Evolutionary conservation across 192 early-diverging fungal genomes (phyloP).

Genomic region (Glomus cerebriforme): DNA sequence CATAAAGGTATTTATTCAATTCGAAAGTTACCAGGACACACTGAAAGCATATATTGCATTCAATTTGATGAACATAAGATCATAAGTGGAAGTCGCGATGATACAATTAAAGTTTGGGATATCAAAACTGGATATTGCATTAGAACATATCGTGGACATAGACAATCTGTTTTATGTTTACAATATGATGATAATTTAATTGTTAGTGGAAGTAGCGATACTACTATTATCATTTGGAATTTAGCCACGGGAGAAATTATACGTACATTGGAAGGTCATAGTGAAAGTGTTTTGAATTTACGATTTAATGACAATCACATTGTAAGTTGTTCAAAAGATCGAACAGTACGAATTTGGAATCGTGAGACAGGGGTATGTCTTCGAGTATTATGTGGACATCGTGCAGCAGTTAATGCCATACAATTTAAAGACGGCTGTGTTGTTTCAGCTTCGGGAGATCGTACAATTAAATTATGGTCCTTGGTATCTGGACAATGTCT

Average conservation of each 20-base stretch:
- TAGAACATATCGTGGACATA: slow-evolving; percentile 69
- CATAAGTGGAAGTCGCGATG: slow-evolving; percentile 72
- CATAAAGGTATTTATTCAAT: slow-evolving; percentile 56
- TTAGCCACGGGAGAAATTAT: slow-evolving; percentile 53
- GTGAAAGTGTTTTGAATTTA: slow-evolving; percentile 73
- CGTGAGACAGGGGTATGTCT: slow-evolving; percentile 58
- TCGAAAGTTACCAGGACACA: slow-evolving; percentile 71
- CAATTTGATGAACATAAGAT: slow-evolving; percentile 74
- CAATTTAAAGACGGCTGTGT: slow-evolving; percentile 60
- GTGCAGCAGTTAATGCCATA: slow-evolving; percentile 84
- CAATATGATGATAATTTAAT: slow-evolving; percentile 72
- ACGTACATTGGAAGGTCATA: slow-evolving; percentile 54
- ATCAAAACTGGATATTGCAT: slow-evolving; percentile 55
- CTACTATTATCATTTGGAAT: slow-evolving; percentile 72
- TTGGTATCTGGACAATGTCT: slow-evolving; percentile 67
- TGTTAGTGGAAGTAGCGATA: slow-evolving; percentile 72
- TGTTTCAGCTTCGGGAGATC: slow-evolving; percentile 78
- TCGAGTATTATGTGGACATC: slow-evolving; percentile 64
- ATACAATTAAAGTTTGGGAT: slow-evolving; percentile 79
- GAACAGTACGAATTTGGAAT: slow-evolving; percentile 81
- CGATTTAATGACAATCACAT: slow-evolving; percentile 73
- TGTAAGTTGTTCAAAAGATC: slow-evolving; percentile 84
- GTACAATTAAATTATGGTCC: slow-evolving; percentile 85
- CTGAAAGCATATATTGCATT: slow-evolving; percentile 84
- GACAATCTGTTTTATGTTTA: slow-evolving; percentile 82